Base-by-base conservation (phyloP, 805 yeast genomes). In the Candida xiaguanensis region DNA sequence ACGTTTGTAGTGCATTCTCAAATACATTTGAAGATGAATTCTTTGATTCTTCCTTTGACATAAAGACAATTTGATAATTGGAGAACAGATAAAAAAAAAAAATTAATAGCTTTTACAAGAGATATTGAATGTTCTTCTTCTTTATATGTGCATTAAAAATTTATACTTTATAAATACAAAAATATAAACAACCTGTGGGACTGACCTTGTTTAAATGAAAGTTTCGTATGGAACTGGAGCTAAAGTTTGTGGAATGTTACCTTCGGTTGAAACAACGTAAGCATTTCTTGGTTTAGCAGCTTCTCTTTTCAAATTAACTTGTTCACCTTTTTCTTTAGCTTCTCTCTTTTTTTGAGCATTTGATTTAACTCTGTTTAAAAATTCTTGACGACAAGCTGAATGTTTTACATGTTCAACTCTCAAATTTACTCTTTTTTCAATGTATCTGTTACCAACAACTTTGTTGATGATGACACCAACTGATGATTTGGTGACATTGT, bases 221-320 rank as follows among this genome's bases (percentile, higher is more conserved):
- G 99, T 93, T 82, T 93, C 99, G 85, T 93, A 93, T 70, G 99
- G 85, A 78, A 88, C 90, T 75, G 99, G 98, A 68, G 96, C 93
- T 75, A 93, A 82, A 63, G 96, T 90, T 74, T 90, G 95, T 65
- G 98, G 96, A 61, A 78, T 75, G 77, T 83, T 81, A 65, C 80
- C 81, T 64, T 74, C 78, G 61, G 96, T 82, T 48, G 90, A 67
- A 63, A 93, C 84, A 62, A 83, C 74, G 75, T 82, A 86, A 54
- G 95, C 78, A 56, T 75, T 88, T 84, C 98, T 90, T 80, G 99
- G 99, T 75, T 80, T 85, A 65, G 78, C 96, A 68, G 99, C 98
- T 75, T 85, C 91, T 84, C 99, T 87, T 90, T 91, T 93, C 66
- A 93, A 86, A 76, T 77, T 78, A 54, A 86, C 91, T 59, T 85